Percentiles rank a stretch among this genome's conserved stretches.
Evolutionary conservation across 2,329 filamentous ascomycete genomes (phyloP).

Genomic region (Pseudogymnoascus sp.): DNA sequence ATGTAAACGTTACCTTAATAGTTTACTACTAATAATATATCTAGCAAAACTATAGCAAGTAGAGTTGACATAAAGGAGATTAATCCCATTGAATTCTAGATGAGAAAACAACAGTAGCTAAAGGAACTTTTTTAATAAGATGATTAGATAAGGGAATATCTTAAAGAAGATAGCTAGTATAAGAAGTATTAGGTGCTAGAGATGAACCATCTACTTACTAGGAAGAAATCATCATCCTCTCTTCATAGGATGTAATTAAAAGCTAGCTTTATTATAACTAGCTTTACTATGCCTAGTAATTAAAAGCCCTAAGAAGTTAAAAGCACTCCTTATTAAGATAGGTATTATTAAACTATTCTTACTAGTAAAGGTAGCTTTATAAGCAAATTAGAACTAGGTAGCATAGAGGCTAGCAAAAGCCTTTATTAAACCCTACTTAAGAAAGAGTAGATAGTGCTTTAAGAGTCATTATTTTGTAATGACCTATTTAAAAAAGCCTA

Average conservation of each 20-base stretch:
- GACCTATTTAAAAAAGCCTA: conserved; percentile 33
- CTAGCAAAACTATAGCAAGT: conserved; percentile 12
- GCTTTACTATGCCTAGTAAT: conserved; percentile 31
- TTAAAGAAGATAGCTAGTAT: conserved; percentile 2
- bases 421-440: conserved; percentile 28
- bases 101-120: conserved; percentile 21
- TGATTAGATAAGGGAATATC: conserved; percentile 7
- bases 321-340: conserved; percentile 30
- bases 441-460: conserved; percentile 26
- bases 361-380: conserved; percentile 35
- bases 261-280: conserved; percentile 15
- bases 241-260: conserved; percentile 26
- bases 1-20: conserved; percentile 14
- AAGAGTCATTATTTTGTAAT: conserved; percentile 32
- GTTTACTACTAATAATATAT: conserved; percentile 14
- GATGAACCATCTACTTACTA: conserved; percentile 28
- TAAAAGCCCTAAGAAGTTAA: conserved; percentile 33
- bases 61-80: conserved; percentile 16
- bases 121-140: conserved; percentile 24
- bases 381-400: conserved; percentile 26
- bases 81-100: conserved; percentile 25
- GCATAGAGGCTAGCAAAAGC: conserved; percentile 25
- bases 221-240: conserved; percentile 25
- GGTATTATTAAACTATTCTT: conserved; percentile 32
- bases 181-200: conserved; percentile 14